A percentile compares a stretch with the other conserved stretches of the same genome.
phyloP scores from a whole-genome alignment of 1,139 yeast species.

The Tardiomyces blankii region DNA sequence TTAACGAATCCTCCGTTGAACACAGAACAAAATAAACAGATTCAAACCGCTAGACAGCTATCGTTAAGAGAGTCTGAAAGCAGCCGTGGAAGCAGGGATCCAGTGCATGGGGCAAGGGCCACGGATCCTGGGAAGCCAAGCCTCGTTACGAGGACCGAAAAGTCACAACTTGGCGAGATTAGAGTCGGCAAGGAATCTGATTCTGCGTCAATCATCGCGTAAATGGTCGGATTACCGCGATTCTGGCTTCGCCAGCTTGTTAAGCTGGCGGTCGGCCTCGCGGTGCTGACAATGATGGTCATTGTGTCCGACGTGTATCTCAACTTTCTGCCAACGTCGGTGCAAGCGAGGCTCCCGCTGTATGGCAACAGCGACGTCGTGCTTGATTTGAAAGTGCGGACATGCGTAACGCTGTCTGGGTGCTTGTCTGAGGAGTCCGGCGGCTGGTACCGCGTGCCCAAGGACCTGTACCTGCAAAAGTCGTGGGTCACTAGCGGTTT shows the following conservation, averaged over 20 bases:
- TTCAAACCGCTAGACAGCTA: no score
- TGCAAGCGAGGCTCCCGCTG: conserved; percentile 21
- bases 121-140: no score
- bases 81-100: no score
- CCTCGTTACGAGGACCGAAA: no score
- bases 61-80: no score
- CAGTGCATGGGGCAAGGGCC: no score
- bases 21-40: no score
- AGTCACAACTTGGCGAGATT: no score
- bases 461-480: conserved; percentile 23
- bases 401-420: conserved; percentile 14
- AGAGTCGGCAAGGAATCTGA: no score
- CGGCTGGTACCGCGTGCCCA: conserved; percentile 25
- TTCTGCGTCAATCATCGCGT: no score
- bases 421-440: neutral
- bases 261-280: conserved; percentile 13
- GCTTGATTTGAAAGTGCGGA: conserved; percentile 20
- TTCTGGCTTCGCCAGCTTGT: conserved; percentile 19
- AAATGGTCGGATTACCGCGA: conserved; percentile 12
- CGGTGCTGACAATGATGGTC: conserved; percentile 12
- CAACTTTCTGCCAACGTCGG: conserved; percentile 22
- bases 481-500: conserved; percentile 22
- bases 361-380: conserved; percentile 19
- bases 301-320: conserved; percentile 19
- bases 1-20: no score